These are phyloP conservation scores for Euphorbia pulcherrima DNA, from an alignment of 345 rosid species.

Conservation along the genomic window DNA sequence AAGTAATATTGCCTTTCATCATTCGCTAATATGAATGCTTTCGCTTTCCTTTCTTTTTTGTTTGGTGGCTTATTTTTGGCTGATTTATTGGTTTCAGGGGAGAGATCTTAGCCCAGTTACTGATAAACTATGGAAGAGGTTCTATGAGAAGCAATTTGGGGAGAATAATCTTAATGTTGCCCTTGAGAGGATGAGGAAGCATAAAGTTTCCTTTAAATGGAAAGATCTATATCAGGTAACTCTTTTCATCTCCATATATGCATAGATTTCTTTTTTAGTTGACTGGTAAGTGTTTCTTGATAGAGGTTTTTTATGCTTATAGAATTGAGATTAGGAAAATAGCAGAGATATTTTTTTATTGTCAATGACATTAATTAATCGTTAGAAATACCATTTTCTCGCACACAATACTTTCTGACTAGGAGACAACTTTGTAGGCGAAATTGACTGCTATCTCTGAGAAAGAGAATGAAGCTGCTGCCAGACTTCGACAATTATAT, in stretches of 20 bases:
- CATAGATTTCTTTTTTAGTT: background rate
- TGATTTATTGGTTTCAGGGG: constrained; percentile 40
- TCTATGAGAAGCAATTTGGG: constrained; percentile 61
- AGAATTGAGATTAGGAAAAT: background rate
- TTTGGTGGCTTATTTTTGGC: background rate
- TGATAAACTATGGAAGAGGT: constrained; percentile 68
- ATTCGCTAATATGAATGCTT: background rate
- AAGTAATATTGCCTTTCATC: constrained; percentile 33
- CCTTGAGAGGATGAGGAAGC: constrained; percentile 54
- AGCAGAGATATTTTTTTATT: background rate
- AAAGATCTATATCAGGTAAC: constrained; percentile 60
- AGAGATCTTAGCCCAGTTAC: constrained; percentile 81
- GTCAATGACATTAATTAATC: background rate
- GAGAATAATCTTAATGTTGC: constrained; percentile 29
- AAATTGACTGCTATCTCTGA: constrained; percentile 43
- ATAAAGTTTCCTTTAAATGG: constrained; percentile 59
- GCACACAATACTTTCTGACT: background rate
- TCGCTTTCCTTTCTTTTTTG: background rate
- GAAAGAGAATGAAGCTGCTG: constrained; percentile 42
- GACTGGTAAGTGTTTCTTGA: background rate
- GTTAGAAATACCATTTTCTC: background rate
- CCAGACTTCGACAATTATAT: constrained; percentile 56
- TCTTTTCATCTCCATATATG: constrained; percentile 1
- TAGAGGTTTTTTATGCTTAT: background rate
- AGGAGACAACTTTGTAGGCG: constrained; percentile 41